Base-by-base conservation (phyloP, 345 rosid species). In the Reutealis trisperma region DNA sequence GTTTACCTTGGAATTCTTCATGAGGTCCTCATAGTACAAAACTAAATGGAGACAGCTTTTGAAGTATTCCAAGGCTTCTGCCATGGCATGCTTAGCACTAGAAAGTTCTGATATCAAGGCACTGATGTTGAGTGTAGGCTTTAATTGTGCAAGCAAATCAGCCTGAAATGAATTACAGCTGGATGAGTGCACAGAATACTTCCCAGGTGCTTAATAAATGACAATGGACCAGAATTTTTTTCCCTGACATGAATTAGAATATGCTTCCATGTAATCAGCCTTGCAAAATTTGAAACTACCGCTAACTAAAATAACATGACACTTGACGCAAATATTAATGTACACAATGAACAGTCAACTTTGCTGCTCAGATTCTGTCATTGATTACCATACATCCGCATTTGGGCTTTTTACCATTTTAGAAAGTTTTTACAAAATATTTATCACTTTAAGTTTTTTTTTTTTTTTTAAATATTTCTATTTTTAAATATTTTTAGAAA, bases 21-120 rank as follows among this genome's bases (percentile, higher is more conserved):
- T 32, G 24, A 91, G 89, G 80, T 93, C 96, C 87, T 93, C 96
- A 5, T 93, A 93, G 80, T 82, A 89, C 55, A 91, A 65, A 81
- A 89, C 83, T 0, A 94, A 85, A 75, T 94, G 97, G 19, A 89
- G 88, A 0, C 94, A 89, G 78, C 80, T 85, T 52, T 88, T 87
- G 86, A 88, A 94, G 85, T 80, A 85, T n/a, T 80, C 82, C 57
- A 90, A 80, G 30, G 88, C 90, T 77, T 80, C 82, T 64, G 84
- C 76, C 81, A 85, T 89, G 52, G 76, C 77, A 41, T 71, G 73
- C 85, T 90, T 95, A 24, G 82, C 88, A 73, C 82, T 83, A 77
- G 82, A 84, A 76, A 90, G 75, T 59, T 92, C 92, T 19, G 80
- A 74, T 55, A 94, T 84, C 87, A 94, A 80, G 0, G 88, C 81